These are phyloP conservation scores for Spizellomyces punctatus DNA, from an alignment of 192 early-diverging fungal species.

Conservation along the genomic window DNA sequence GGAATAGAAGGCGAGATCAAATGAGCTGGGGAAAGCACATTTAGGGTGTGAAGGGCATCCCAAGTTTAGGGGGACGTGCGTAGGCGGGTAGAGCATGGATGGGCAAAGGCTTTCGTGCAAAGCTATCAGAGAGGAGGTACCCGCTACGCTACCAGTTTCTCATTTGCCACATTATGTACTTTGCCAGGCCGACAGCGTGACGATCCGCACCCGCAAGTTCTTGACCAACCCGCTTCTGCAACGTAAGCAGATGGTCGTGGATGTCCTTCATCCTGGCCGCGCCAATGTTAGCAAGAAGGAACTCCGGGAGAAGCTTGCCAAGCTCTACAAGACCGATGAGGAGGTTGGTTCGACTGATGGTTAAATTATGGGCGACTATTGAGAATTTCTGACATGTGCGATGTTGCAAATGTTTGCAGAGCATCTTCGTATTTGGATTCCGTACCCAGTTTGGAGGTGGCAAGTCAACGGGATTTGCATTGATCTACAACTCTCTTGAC, in stretches of 20 bases:
- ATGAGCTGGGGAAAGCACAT: not conserved
- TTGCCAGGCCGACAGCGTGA: conserved; percentile 62
- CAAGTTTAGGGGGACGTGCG: not conserved
- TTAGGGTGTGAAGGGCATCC: not conserved
- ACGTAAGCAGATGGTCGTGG: conserved; percentile 97
- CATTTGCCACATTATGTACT: not conserved
- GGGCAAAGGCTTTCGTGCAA: not conserved
- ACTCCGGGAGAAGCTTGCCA: conserved; percentile 89
- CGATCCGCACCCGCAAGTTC: conserved; percentile 98
- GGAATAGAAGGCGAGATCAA: not conserved
- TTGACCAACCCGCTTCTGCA: conserved; percentile 97
- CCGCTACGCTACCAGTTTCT: not conserved
- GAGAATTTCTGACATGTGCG: not conserved
- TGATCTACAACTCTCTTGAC: conserved; percentile 95
- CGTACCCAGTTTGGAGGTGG: conserved; percentile 96
- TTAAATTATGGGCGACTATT: not conserved
- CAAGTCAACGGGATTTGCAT: conserved; percentile 91
- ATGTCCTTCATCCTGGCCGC: conserved; percentile 92
- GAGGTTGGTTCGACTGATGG: conserved; percentile 47
- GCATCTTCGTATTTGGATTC: conserved; percentile 93
- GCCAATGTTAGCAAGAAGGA: conserved; percentile 93
- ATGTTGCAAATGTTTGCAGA: conserved; percentile 9
- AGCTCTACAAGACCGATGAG: conserved; percentile 92
- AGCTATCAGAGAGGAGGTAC: not conserved
- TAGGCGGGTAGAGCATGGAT: not conserved